Evolutionary conservation across 257 asterid species (phyloP), one percentile per base, ranked within the genome.

Genomic region (Solanum arcanum): DNA sequence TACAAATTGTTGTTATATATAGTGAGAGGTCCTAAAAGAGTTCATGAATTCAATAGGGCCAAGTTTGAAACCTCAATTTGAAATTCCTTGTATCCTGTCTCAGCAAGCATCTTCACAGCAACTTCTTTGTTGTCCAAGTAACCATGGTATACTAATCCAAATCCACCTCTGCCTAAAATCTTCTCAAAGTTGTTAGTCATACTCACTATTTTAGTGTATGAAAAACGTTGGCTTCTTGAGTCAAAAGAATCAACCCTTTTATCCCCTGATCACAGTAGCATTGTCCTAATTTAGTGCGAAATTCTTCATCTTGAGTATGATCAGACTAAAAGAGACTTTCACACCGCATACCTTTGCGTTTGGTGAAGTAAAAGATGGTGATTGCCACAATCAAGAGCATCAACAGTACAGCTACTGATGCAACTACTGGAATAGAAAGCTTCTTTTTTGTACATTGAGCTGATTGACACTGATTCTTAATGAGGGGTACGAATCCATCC

Each of bases 121-220:
- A 93, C 96, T 85, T 88, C 47, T 35, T 70, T 87, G 59, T 85
- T 88, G 68, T 60, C 85, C 56, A 83, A 80, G 9, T 21, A 6
- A 6, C 96, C 92, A 39, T 37, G 87, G 83, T 92, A 93, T 10
- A 93, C 96, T 12, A 82, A 80, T 25, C 94, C 94, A 74, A 91
- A 91, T 68, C 94, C 94, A 37, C 96, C 94, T 86, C 81, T 70
- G 8, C 94, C 94, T 12, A 92, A 31, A 87, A 89, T 47, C 49
- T 47, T 90, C 47, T 80, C 87, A 70, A 89, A 87, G 83, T 89
- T 86, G 77, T 86, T 83, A 41, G 90, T 89, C 12, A 92, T 86
- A 39, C 66, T 85, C 80, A 83, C 20, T 16, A 92, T 81, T 87
- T 93, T 88, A 2, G 91, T 18, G 83, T 83, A 90, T 2, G 76